A percentile compares a stretch with the other conserved stretches of the same genome.
Evolutionary conservation across 148 eudicot genomes (phyloP).

Genomic region (Vaccinium macrocarpon): DNA sequence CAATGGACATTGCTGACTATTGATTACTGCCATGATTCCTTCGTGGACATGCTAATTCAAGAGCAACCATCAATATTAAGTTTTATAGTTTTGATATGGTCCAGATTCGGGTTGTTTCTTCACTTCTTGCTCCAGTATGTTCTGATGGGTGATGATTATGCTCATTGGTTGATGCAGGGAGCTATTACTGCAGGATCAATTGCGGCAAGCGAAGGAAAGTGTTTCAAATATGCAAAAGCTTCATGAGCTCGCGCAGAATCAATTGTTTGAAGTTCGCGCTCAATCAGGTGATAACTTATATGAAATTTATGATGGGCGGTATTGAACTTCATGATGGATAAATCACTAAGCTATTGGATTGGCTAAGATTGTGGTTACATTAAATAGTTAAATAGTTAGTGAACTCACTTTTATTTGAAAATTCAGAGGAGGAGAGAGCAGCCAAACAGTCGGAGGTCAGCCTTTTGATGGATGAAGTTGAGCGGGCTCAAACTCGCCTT

Average conservation of each 20-base stretch:
- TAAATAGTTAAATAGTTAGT: constrained; percentile 5
- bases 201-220: constrained; percentile 94
- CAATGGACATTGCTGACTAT: background rate
- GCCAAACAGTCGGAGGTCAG: constrained; percentile 88
- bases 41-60: background rate
- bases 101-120: background rate
- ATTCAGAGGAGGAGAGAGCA: constrained; percentile 89
- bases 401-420: constrained; percentile 18
- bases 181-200: constrained; percentile 82
- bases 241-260: constrained; percentile 98
- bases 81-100: background rate
- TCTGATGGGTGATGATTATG: constrained; percentile 9
- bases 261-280: constrained; percentile 90
- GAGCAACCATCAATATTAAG: constrained; percentile 8
- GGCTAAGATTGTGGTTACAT: constrained; percentile 10
- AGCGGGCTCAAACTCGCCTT: constrained; percentile 95
- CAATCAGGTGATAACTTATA: constrained; percentile 62
- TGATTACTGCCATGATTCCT: background rate
- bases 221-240: constrained; percentile 92
- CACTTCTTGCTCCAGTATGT: background rate
- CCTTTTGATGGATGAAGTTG: constrained; percentile 98
- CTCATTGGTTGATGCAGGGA: constrained; percentile 60
- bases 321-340: background rate
- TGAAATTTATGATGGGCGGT: background rate
- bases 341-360: background rate